Conservation (phyloP, 495 filamentous ascomycete species). For the Delitschia confertaspora region DNA sequence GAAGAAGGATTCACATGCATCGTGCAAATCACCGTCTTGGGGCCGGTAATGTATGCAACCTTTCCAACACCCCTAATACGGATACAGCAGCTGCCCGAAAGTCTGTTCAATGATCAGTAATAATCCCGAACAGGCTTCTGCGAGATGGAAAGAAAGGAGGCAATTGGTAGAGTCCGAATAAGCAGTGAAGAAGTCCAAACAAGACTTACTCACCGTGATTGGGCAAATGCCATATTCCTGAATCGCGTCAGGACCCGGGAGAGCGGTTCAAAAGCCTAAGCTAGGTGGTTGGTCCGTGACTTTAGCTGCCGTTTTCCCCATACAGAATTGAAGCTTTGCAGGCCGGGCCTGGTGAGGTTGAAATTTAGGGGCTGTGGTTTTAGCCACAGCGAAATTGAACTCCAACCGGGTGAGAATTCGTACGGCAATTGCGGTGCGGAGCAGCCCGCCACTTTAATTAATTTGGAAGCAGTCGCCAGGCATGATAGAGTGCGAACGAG, state of each 20-base stretch:
- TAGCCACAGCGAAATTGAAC: too few species aligned
- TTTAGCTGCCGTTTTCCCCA: slow-evolving; percentile 15
- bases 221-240: too few species aligned
- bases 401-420: too few species aligned
- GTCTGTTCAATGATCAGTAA: background rate
- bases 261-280: slow-evolving; percentile 4
- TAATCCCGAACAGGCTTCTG: background rate
- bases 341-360: too few species aligned
- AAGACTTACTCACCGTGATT: too few species aligned
- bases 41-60: slow-evolving; percentile 8
- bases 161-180: background rate
- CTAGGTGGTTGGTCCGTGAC: slow-evolving; percentile 9
- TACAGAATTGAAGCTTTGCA: too few species aligned
- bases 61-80: slow-evolving; percentile 1
- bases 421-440: too few species aligned
- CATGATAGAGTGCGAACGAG: too few species aligned
- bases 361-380: too few species aligned
- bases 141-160: background rate
- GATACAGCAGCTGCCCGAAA: background rate
- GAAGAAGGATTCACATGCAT: slow-evolving; percentile 12
- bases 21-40: slow-evolving; percentile 14
- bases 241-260: background rate
- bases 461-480: too few species aligned
- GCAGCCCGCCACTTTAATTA: too few species aligned
- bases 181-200: background rate